Evolutionary conservation across 129 eudicot species (phyloP), one percentile per base, ranked within the genome.

Genomic region (Arctium minus): DNA sequence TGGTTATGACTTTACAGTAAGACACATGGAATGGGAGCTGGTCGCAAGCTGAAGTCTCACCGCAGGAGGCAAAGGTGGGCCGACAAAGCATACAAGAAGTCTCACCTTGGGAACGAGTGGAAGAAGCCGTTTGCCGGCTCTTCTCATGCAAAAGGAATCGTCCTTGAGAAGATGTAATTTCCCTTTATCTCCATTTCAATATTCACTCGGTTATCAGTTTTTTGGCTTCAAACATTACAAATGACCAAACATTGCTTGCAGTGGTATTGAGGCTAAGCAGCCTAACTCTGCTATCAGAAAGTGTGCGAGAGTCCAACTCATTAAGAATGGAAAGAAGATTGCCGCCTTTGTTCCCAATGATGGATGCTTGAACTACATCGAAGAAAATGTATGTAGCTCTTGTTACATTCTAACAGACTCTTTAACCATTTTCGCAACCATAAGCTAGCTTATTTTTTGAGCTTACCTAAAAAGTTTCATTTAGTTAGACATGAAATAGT

Each of bases 71-170:
- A 90, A 46, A 90, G 94, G 76, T 90, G 94, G 94, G 94, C 94
- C 77, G 94, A 90, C 53, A 90, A 90, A 83, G 81, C 94, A 22
- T 90, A 90, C 77, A 90, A 90, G 94, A 90, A 90, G 72, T 90
- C 94, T 4, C 94, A 90, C 53, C 92, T 90, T 73, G 94, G 94
- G 1, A 90, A 90, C 64, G 94, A 90, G 71, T 90, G 94, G 94
- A 90, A 90, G 84, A 90, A 90, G 80, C 94, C 94, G 9, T 90
- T 90, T 77, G 92, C 94, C 72, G 94, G 94, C 3, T 90, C 94
- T 42, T 90, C 94, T 50, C 94, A 90, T 18, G 94, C 94, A 3
- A 90, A 90, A 39, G 94, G 94, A 75, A 90, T 90, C 80, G 94
- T 90, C 33, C 92, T 90, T 15, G 94, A 90, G 82, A 90, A 90